phyloP scores from a whole-genome alignment of 2,329 filamentous ascomycete genomes.

The Clarireedia sp. region DNA sequence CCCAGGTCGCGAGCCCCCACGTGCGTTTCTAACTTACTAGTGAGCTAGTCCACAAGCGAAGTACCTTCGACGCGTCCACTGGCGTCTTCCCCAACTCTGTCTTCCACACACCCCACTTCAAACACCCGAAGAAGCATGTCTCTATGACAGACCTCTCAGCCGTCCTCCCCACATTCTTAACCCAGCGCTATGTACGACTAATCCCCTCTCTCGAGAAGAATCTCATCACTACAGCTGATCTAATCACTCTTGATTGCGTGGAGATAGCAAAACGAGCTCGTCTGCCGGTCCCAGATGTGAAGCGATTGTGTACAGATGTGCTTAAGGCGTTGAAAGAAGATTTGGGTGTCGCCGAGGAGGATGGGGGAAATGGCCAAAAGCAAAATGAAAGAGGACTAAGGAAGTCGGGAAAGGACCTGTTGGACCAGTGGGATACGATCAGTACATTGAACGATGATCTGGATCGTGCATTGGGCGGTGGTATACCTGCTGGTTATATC shows the following conservation, averaged over 20 bases:
- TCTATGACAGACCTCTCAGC: constrained; percentile 79
- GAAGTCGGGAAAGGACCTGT: constrained; percentile 32
- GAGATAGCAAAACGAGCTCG: constrained; percentile 82
- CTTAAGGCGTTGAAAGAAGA: constrained; percentile 59
- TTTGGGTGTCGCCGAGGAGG: constrained; percentile 18
- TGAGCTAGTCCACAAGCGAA: too few species aligned
- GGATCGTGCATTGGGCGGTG: constrained; percentile 66
- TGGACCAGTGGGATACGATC: constrained; percentile 48
- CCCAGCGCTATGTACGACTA: constrained; percentile 62
- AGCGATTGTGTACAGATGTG: constrained; percentile 61
- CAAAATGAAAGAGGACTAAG: constrained; percentile 17
- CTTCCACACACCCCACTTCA: not conserved
- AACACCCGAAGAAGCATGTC: constrained; percentile 16
- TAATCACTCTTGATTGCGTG: constrained; percentile 73
- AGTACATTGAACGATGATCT: constrained; percentile 72
- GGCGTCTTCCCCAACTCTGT: too few species aligned
- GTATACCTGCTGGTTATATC: constrained; percentile 71
- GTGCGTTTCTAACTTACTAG: too few species aligned
- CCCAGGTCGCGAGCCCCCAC: too few species aligned
- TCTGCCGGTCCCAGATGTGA: constrained; percentile 72
- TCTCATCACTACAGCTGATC: constrained; percentile 69
- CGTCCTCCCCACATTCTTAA: constrained; percentile 73
- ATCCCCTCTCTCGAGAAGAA: constrained; percentile 73
- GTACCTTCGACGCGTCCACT: too few species aligned
- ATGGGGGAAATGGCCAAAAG: not conserved